These are phyloP conservation scores for Trichoderma citrinoviride DNA, from an alignment of 2,329 filamentous ascomycete genomes.

Conservation along the genomic window DNA sequence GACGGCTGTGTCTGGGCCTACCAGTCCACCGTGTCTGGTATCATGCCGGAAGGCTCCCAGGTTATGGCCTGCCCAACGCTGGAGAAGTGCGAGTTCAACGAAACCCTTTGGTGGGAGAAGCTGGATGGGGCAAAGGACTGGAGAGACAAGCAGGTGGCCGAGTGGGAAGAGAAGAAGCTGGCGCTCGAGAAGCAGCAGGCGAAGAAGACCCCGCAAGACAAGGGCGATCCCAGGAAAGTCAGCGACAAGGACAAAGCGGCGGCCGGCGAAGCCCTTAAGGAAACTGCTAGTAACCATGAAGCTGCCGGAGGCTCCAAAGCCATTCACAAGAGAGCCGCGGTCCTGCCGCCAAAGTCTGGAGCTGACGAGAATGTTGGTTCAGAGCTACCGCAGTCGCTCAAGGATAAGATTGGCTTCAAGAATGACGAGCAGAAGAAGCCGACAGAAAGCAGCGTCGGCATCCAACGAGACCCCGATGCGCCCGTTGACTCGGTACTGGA, in stretches of 20 bases:
- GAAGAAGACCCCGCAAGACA: conserved; percentile 7
- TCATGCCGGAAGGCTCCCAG: conserved; percentile 60
- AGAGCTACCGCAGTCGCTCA: conserved; percentile 35
- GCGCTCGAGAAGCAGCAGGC: conserved; percentile 28
- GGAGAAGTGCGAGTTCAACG: conserved; percentile 51
- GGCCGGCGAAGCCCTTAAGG: conserved; percentile 4
- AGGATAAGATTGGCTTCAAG: conserved; percentile 31
- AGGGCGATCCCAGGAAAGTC: conserved; percentile 2
- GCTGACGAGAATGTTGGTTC: conserved; percentile 30
- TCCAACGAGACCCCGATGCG: neutral
- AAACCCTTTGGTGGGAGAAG: conserved; percentile 47
- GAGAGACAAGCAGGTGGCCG: conserved; percentile 43
- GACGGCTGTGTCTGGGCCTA: conserved; percentile 72
- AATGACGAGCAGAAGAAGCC: conserved; percentile 6
- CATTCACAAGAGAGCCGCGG: conserved; percentile 24
- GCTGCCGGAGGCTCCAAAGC: neutral
- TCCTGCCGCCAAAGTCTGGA: conserved; percentile 22
- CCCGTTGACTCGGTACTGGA: conserved; percentile 20
- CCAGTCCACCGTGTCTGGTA: conserved; percentile 54
- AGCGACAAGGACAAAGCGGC: conserved; percentile 3
- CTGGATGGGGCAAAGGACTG: conserved; percentile 47
- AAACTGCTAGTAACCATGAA: conserved; percentile 2
- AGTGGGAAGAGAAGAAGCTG: conserved; percentile 46
- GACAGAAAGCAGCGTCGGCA: neutral
- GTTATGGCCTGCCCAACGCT: conserved; percentile 46